A percentile compares a stretch with the other conserved stretches of the same genome.
phyloP scores from a whole-genome alignment of 805 yeast species.

The Zygotorulaspora danielsina region DNA sequence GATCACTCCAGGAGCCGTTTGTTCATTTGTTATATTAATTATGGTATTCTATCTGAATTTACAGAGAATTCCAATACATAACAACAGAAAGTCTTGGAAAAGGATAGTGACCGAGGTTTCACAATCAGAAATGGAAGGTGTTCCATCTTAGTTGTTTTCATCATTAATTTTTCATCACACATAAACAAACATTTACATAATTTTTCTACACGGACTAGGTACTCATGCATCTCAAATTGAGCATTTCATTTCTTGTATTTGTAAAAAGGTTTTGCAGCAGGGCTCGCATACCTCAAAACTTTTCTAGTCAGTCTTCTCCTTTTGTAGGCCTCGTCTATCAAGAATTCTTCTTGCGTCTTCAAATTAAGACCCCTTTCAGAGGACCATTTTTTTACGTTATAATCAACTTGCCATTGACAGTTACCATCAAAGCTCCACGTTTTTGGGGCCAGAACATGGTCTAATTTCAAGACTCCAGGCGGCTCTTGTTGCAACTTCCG shows the following conservation, averaged over 20 bases:
- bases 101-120: slow-evolving; percentile 50
- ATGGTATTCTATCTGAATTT: slow-evolving; percentile 53
- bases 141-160: slow-evolving; percentile 53
- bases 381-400: slow-evolving; percentile 50
- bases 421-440: slow-evolving; percentile 68
- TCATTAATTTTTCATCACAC: slow-evolving; percentile 1
- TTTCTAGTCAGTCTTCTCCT: slow-evolving; percentile 54
- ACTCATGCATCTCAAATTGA: too few relatives aligned
- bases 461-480: slow-evolving; percentile 52
- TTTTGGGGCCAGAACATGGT: slow-evolving; percentile 59
- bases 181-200: too few relatives aligned
- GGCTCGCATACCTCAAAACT: slow-evolving; percentile 46
- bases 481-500: slow-evolving; percentile 56
- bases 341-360: slow-evolving; percentile 48
- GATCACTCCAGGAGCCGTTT: slow-evolving; percentile 62
- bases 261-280: slow-evolving; percentile 34
- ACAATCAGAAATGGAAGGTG: slow-evolving; percentile 75
- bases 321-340: slow-evolving; percentile 45
- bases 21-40: slow-evolving; percentile 49
- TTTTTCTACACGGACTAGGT: too few relatives aligned
- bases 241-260: slow-evolving; percentile 6
- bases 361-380: slow-evolving; percentile 39
- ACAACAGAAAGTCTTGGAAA: slow-evolving; percentile 64
- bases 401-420: slow-evolving; percentile 63
- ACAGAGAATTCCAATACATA: slow-evolving; percentile 63